phyloP scores from a whole-genome alignment of 768 basidiomycete genomes.

The Clathrus columnatus region DNA sequence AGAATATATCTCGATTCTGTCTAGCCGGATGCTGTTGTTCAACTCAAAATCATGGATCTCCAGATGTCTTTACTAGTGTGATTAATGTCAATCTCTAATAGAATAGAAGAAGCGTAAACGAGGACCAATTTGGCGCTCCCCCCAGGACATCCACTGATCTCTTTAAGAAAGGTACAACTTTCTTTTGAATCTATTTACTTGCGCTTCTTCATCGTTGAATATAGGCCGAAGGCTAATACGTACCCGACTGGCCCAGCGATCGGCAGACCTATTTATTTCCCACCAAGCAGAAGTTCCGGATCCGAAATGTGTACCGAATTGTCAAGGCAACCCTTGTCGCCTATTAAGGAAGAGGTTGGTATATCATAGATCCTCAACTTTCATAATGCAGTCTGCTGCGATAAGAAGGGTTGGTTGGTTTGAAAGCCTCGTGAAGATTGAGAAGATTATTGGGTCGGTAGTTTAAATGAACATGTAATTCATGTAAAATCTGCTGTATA shows the following conservation, averaged over 20 bases:
- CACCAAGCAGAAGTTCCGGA: constrained; percentile 91
- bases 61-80: too few species aligned
- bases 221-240: constrained; percentile 93
- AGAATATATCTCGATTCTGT: constrained; percentile 59
- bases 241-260: constrained; percentile 98
- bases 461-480: constrained; percentile 36
- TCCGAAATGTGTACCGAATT: constrained; percentile 99
- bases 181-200: constrained; percentile 93
- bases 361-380: constrained; percentile 95
- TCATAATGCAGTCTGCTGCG: constrained; percentile 78
- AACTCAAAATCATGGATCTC: constrained; percentile 87
- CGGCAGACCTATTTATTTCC: constrained; percentile 95
- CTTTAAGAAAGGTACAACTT: constrained; percentile 95
- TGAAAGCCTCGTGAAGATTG: constrained; percentile 96
- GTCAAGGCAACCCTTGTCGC: constrained; percentile 99
- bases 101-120: neutral
- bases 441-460: constrained; percentile 93
- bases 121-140: constrained; percentile 66
- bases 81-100: constrained; percentile 83
- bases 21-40: constrained; percentile 68
- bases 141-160: constrained; percentile 92
- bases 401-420: constrained; percentile 99
- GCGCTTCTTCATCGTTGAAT: constrained; percentile 99
- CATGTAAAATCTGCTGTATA: neutral
- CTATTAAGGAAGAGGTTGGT: constrained; percentile 84